Conservation (phyloP, 192 early-diverging fungal genomes). For the Coemansia asiatica region DNA sequence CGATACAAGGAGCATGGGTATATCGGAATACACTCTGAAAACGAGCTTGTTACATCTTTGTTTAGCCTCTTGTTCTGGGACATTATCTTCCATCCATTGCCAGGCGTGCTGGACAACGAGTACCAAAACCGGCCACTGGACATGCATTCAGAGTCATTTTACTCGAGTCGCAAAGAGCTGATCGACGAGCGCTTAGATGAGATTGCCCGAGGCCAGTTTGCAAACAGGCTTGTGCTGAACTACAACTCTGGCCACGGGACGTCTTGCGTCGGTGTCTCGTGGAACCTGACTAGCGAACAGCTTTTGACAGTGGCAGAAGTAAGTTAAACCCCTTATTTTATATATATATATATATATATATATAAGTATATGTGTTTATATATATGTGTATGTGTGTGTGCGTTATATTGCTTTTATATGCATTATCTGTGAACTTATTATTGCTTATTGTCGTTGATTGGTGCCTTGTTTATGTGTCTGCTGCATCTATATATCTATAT, state of each 20-base stretch:
- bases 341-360: no score
- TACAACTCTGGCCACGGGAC: constrained; percentile 32
- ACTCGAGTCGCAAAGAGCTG: constrained; percentile 51
- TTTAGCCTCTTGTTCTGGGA: constrained; percentile 72
- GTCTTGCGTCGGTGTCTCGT: constrained; percentile 44
- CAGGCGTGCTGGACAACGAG: constrained; percentile 69
- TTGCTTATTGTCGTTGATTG: background rate
- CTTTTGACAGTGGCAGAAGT: constrained; percentile 32
- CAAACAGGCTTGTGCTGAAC: constrained; percentile 9
- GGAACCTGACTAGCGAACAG: constrained; percentile 35
- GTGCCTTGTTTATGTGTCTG: no score
- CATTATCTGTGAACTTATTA: background rate
- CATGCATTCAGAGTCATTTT: constrained; percentile 66
- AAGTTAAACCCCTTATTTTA: no score
- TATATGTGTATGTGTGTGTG: background rate
- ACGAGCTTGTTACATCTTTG: constrained; percentile 61
- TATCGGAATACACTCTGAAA: constrained; percentile 65
- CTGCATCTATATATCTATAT: no score
- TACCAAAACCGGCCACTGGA: constrained; percentile 71
- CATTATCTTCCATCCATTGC: constrained; percentile 60
- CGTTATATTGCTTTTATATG: constrained; percentile 6
- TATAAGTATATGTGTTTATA: background rate
- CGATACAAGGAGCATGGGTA: constrained; percentile 66
- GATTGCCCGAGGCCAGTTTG: constrained; percentile 29
- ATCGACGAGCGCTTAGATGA: constrained; percentile 42